Evolutionary conservation across 1,284 basidiomycete species (phyloP), one percentile per base, ranked within the genome.

Genomic region (Boletellus deceptivus): DNA sequence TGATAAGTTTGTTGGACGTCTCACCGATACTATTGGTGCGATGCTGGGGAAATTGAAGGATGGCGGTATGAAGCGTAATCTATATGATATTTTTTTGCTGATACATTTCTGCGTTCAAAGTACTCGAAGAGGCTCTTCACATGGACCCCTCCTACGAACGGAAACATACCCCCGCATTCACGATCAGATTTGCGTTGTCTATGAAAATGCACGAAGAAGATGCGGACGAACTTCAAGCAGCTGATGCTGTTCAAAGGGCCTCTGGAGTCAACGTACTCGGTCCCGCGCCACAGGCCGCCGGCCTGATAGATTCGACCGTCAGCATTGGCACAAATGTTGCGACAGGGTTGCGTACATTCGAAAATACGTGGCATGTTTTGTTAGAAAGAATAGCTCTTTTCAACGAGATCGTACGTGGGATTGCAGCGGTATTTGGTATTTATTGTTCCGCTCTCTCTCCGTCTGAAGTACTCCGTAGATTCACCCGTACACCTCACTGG

Each of bases 331-430:
- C 40, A 24, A 37, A 17, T 2, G 8, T 55, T 11, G 17, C 34
- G 8, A 24, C 43, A 2, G 27, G 47, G n/a, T 2, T 50, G 9
- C 50, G 46, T 42, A 48, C 49, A 10, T 62, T 64, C 38, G 46
- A 60, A 25, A 55, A 41, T 20, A 59, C 58, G 3, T 64, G 57
- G 62, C 41, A 29, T 3, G 20, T 51, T 24, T 17, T 64, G 13
- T 17, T 61, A n/a, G 25, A 61, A 6, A 59, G 49, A 20, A 36
- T 61, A 34, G 22, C 6, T 2, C 18, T 45, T 6, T 59, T 64
- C 6, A 50, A 60, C 10, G n/a, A 43, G 29, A 43, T 46, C 11
- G 49, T 56, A 3, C 43, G 16, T 14, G 29, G 25, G 2, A 48
- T 64, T 25, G 55, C 58, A 9, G 35, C 52, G 55, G 58, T 64